Evolutionary conservation across 495 filamentous ascomycete genomes (phyloP), one percentile per base, ranked within the genome.

Genomic region (Penicillium lagena): DNA sequence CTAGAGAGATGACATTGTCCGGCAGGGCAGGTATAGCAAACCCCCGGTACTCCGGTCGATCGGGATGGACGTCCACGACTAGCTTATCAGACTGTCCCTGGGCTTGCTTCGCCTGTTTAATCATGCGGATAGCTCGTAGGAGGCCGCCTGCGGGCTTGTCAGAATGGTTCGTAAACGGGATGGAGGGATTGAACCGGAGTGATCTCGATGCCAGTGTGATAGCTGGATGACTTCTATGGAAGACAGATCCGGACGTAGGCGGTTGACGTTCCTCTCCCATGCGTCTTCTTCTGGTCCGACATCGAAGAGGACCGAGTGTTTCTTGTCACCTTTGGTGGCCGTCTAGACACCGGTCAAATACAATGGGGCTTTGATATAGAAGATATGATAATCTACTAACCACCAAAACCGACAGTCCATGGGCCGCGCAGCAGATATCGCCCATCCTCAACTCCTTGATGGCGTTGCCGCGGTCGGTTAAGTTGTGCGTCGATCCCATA

Each of bases 161-260:
- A 37, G 29, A 37, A 14, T 11, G 9, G 39, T 47, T 29, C 40
- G 38, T n/a, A 12, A 12, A 15, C 4, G 4, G 22, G 22, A 22
- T 4, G 0, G 0, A 22, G 22, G 22, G 22, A 6, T 6, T 6
- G 22, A 29, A 68, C 68, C 73, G 35, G 71, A 76, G 54, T 83
- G 80, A 46, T 83, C 80, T 22, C 79, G 74, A 64, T 83, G 80
- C 79, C 78, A 83, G 47, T 83, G 80, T 7, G 72, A 94, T 1
- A 95, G 78, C 54, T 91, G 87, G 9, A 95, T 66, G 31, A 79
- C 72, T 47, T 87, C 83, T 34, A 95, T 77, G 51, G 83, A 79
- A 38, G 90, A 59, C 2, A 79, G 55, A 58, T 77, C 64, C 2
- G 72, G 57, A 22, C 65, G 59, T 9, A 83, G 55, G 1, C 79